Evolutionary conservation across 1,284 basidiomycete genomes (phyloP).

Genomic region (Cutaneotrichosporon curvatum): DNA sequence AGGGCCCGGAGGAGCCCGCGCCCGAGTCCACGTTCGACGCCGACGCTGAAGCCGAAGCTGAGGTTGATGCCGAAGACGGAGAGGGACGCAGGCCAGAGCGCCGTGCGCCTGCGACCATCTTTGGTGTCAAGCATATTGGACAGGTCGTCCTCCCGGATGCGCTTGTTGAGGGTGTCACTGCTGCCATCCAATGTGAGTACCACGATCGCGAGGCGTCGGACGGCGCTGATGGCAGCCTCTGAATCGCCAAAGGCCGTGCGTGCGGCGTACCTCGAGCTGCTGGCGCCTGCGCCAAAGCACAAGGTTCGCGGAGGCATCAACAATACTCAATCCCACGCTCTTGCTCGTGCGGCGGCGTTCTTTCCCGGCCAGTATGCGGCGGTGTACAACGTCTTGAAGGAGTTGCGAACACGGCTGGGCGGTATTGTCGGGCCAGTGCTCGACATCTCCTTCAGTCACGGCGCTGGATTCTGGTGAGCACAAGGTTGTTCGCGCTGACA

Average conservation of each 20-base stretch:
- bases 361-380: constrained; percentile 49
- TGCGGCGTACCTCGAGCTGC: constrained; percentile 22
- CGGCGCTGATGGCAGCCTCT: constrained; percentile 5
- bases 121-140: constrained; percentile 66
- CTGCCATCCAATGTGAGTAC: constrained; percentile 39
- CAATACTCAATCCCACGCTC: constrained; percentile 17
- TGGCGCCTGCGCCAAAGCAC: constrained; percentile 7
- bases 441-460: constrained; percentile 45
- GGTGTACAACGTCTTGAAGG: constrained; percentile 44
- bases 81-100: constrained; percentile 42
- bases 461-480: constrained; percentile 47
- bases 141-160: constrained; percentile 62
- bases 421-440: constrained; percentile 35
- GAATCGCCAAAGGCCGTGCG: constrained; percentile 23
- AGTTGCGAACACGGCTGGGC: constrained; percentile 37
- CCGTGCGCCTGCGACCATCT: constrained; percentile 70
- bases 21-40: not conserved
- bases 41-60: not conserved
- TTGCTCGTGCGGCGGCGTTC: constrained; percentile 47
- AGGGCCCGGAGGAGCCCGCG: not conserved
- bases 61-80: not conserved
- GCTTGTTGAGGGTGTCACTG: constrained; percentile 47
- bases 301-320: constrained; percentile 10
- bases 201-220: no score
- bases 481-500: not conserved